These are phyloP conservation scores for Pseudocercospora eumusae DNA, from an alignment of 2,329 filamentous ascomycete genomes.

Conservation along the genomic window DNA sequence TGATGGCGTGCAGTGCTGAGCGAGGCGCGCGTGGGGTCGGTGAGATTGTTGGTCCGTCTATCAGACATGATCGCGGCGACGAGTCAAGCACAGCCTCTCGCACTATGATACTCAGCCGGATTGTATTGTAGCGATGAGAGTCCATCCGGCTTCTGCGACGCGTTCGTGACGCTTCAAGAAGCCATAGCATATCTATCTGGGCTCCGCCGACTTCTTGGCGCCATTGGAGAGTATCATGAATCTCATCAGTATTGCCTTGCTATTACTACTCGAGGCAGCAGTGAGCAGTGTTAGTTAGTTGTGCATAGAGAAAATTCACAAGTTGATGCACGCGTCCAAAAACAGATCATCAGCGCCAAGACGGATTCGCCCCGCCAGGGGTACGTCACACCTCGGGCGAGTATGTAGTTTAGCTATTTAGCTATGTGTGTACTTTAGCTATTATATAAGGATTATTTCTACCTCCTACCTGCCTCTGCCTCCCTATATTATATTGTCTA, in stretches of 20 bases:
- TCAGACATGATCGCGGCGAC: not conserved
- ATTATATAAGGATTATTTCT: too few relatives aligned
- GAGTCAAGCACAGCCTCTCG: not conserved
- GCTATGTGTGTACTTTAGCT: too few relatives aligned
- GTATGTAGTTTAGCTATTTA: too few relatives aligned
- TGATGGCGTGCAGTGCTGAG: too few relatives aligned
- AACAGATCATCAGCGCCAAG: not conserved
- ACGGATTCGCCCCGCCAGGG: not conserved
- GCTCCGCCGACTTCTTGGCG: not conserved
- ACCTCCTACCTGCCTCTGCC: too few relatives aligned
- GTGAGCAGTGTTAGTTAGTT: not conserved
- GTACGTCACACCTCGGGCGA: too few relatives aligned
- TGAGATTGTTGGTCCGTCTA: not conserved
- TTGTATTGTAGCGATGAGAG: not conserved
- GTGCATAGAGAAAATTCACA: not conserved
- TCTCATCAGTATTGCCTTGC: not conserved
- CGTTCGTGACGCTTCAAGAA: not conserved
- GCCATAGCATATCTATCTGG: not conserved
- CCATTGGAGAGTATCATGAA: not conserved
- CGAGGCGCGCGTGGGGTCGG: not conserved
- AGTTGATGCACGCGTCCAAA: not conserved
- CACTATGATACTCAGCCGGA: not conserved
- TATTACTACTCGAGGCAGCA: too few relatives aligned
- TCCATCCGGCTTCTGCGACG: not conserved
- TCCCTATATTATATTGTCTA: too few relatives aligned